Percentiles rank a stretch among this genome's conserved stretches.
These are phyloP conservation scores for Paralagenidium karlingii DNA, from an alignment of 352 stramenopile genomes.

Conservation along the genomic window DNA sequence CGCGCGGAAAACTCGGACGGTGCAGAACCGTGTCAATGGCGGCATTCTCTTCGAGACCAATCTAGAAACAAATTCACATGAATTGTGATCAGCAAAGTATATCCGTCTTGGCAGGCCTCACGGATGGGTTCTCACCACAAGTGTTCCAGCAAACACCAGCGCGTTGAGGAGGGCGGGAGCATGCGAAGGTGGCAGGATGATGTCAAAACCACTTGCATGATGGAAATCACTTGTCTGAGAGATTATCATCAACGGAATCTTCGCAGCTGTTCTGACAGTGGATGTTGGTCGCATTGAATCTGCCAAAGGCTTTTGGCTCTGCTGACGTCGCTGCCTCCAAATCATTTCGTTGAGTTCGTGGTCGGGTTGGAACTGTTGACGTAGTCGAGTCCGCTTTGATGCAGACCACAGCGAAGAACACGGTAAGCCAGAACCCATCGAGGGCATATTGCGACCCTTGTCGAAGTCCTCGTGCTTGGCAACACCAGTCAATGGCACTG, in stretches of 20 bases:
- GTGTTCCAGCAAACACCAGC: conserved; percentile 41
- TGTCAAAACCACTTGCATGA: conserved; percentile 46
- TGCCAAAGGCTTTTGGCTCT: neutral
- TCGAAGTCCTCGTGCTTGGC: too few species aligned
- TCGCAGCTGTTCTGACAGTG: neutral
- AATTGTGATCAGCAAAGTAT: neutral
- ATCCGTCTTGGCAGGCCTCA: too few species aligned
- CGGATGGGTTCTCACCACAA: too few species aligned
- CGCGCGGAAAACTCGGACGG: conserved; percentile 46
- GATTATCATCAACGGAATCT: conserved; percentile 29
- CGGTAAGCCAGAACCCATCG: neutral
- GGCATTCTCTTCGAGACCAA: conserved; percentile 58
- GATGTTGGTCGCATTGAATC: neutral
- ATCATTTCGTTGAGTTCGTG: conserved; percentile 40
- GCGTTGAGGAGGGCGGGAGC: conserved; percentile 40
- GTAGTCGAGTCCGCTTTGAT: conserved; percentile 18
- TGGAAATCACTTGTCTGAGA: conserved; percentile 23
- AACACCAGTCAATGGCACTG: too few species aligned
- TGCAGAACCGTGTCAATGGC: conserved; percentile 41
- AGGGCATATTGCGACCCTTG: neutral
- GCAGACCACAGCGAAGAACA: conserved; percentile 48
- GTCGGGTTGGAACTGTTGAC: conserved; percentile 27
- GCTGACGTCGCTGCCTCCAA: conserved; percentile 14
- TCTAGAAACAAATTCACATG: conserved; percentile 1
- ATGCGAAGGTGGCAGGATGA: conserved; percentile 30